These are phyloP conservation scores for Epichloe amarillans DNA, from an alignment of 2,329 filamentous ascomycete genomes.

Conservation along the genomic window DNA sequence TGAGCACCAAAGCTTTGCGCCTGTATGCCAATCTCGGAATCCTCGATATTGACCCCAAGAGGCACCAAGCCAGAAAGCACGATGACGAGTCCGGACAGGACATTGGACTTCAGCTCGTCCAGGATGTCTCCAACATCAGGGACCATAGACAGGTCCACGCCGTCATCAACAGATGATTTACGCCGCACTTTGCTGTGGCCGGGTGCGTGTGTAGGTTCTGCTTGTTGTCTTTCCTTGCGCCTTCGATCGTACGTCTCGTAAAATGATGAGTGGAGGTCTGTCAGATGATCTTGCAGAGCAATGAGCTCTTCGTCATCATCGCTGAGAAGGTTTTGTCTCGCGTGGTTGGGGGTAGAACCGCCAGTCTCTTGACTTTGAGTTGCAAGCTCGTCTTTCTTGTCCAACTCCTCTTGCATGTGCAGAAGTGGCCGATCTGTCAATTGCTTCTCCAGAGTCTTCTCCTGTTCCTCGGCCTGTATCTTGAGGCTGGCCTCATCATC, in stretches of 20 bases:
- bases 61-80: slow-evolving; percentile 88
- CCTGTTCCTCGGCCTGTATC: slow-evolving; percentile 71
- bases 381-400: slow-evolving; percentile 51
- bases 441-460: slow-evolving; percentile 77
- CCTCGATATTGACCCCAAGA: slow-evolving; percentile 62
- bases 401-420: slow-evolving; percentile 84
- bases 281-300: slow-evolving; percentile 63
- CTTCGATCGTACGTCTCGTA: slow-evolving; percentile 68
- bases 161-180: slow-evolving; percentile 23
- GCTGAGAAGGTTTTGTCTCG: slow-evolving; percentile 63
- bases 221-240: slow-evolving; percentile 21
- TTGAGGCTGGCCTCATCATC: slow-evolving; percentile 56
- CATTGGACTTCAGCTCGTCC: slow-evolving; percentile 62
- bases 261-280: slow-evolving; percentile 63
- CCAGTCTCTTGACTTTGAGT: slow-evolving; percentile 14
- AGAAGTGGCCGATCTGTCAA: slow-evolving; percentile 76
- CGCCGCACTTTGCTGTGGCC: slow-evolving; percentile 19
- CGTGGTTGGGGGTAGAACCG: slow-evolving; percentile 21
- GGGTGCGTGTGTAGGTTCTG: slow-evolving; percentile 21
- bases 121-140: slow-evolving; percentile 83
- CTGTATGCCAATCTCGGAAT: slow-evolving; percentile 78
- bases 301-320: slow-evolving; percentile 79
- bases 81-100: slow-evolving; percentile 62
- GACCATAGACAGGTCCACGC: slow-evolving; percentile 38
- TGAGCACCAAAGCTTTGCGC: slow-evolving; percentile 73